Percentiles rank a stretch among this genome's conserved stretches.
These are phyloP conservation scores for Dioscorea dumetorum DNA, from an alignment of 106 monocot genomes.

Conservation along the genomic window DNA sequence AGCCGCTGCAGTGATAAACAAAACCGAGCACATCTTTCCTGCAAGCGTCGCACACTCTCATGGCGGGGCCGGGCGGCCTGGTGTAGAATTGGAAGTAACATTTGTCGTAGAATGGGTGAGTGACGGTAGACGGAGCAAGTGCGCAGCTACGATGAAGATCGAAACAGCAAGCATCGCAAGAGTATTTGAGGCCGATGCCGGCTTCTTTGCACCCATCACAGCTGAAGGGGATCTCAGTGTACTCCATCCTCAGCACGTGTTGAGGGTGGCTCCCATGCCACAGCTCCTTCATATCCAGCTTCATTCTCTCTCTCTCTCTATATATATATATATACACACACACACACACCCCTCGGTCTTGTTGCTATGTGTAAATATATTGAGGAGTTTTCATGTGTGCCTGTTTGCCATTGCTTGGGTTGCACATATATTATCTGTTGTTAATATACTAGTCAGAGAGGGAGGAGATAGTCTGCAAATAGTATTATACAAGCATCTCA, in stretches of 20 bases:
- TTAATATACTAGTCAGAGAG: too few relatives aligned
- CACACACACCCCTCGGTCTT: too few relatives aligned
- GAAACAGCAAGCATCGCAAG: constrained; percentile 40
- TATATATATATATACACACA: too few relatives aligned
- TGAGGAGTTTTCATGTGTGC: too few relatives aligned
- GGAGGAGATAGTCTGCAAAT: constrained; percentile 1
- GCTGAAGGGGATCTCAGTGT: constrained; percentile 40
- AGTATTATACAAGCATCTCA: constrained; percentile 18
- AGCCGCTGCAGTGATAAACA: constrained; percentile 44
- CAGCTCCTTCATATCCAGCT: constrained; percentile 38
- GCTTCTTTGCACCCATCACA: constrained; percentile 62
- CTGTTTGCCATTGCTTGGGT: too few relatives aligned
- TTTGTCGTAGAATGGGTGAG: constrained; percentile 37
- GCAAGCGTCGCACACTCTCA: constrained; percentile 42
- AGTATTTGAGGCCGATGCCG: constrained; percentile 49
- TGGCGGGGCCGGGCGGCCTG: constrained; percentile 25
- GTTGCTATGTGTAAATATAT: too few relatives aligned
- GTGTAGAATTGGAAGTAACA: constrained; percentile 35
- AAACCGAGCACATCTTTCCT: constrained; percentile 34
- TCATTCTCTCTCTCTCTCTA: constrained; percentile 10
- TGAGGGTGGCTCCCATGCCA: constrained; percentile 29
- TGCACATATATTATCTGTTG: too few relatives aligned
- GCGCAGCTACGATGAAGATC: constrained; percentile 59
- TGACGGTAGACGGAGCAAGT: constrained; percentile 12
- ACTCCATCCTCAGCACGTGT: constrained; percentile 39